Evolutionary conservation across 2,329 filamentous ascomycete genomes (phyloP).

Genomic region (Pseudocercospora pini-densiflorae): DNA sequence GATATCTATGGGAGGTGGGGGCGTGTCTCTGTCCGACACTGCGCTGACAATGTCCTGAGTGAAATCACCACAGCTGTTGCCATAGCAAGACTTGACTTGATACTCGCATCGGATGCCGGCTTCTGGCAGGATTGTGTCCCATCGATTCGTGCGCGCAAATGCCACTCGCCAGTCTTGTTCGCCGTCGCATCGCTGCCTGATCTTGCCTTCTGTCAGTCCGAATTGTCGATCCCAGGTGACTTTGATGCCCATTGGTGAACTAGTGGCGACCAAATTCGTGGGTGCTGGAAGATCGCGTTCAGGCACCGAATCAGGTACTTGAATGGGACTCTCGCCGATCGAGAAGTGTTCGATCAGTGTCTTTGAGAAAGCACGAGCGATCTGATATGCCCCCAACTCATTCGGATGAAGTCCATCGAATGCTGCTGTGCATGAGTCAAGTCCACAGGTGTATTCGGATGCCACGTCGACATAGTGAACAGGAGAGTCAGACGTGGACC

Average conservation of each 20-base stretch:
- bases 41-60: slow-evolving; percentile 11
- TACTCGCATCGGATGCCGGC: slow-evolving; percentile 21
- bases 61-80: slow-evolving; percentile 14
- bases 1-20: slow-evolving; percentile 12
- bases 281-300: slow-evolving; percentile 10
- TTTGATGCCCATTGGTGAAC: slow-evolving; percentile 16
- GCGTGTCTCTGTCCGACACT: slow-evolving; percentile 12
- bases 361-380: slow-evolving; percentile 47
- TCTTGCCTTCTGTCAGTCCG: slow-evolving; percentile 11
- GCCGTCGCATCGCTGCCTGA: slow-evolving; percentile 6
- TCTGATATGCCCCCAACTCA: slow-evolving; percentile 48
- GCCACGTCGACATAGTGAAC: slow-evolving; percentile 42
- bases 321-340: slow-evolving; percentile 3
- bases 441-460: slow-evolving; percentile 36
- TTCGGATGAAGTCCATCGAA: slow-evolving; percentile 53
- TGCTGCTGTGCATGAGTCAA: slow-evolving; percentile 35
- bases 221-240: slow-evolving; percentile 17
- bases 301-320: slow-evolving; percentile 10
- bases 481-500: slow-evolving; percentile 37
- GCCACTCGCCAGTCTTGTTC: slow-evolving; percentile 7
- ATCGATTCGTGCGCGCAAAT: slow-evolving; percentile 4
- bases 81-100: slow-evolving; percentile 16
- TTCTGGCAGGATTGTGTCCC: slow-evolving; percentile 9
- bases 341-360: slow-evolving; percentile 16
- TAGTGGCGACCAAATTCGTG: slow-evolving; percentile 7